phyloP scores from a whole-genome alignment of 1,139 yeast genomes.

The Taiozyma sp. region DNA sequence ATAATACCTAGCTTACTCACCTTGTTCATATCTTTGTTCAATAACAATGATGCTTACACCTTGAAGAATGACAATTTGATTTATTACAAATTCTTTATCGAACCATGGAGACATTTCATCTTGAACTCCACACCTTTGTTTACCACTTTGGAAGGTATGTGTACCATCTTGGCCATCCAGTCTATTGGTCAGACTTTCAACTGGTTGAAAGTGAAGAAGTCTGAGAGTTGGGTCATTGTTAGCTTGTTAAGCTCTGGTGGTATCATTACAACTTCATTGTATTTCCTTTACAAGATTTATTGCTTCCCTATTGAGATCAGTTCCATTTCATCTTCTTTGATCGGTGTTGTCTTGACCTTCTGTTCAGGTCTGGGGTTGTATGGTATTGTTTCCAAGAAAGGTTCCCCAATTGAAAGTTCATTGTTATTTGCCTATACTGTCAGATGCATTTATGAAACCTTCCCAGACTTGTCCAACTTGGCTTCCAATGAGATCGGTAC shows the following conservation, averaged over 20 bases:
- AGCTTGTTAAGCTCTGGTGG: constrained; percentile 73
- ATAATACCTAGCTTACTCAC: constrained; percentile 79
- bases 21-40: constrained; percentile 59
- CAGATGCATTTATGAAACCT: constrained; percentile 85
- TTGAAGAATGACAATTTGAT: constrained; percentile 16
- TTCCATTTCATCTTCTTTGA: constrained; percentile 69
- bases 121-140: constrained; percentile 84
- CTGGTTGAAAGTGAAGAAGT: constrained; percentile 49
- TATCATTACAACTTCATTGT: constrained; percentile 69
- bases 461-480: constrained; percentile 65
- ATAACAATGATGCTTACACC: constrained; percentile 22
- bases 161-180: constrained; percentile 84
- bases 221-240: constrained; percentile 79
- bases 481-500: constrained; percentile 36
- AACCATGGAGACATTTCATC: constrained; percentile 67
- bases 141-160: constrained; percentile 88
- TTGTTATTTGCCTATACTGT: constrained; percentile 86
- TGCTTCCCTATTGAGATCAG: constrained; percentile 68
- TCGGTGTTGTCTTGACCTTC: constrained; percentile 80
- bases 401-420: constrained; percentile 87
- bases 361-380: constrained; percentile 72
- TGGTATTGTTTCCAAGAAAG: constrained; percentile 80
- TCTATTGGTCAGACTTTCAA: constrained; percentile 81
- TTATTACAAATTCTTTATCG: constrained; percentile 36
- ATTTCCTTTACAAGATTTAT: constrained; percentile 79